Conservation (phyloP, 2,329 filamentous ascomycete genomes). For the Xylariomycetidae sp. region DNA sequence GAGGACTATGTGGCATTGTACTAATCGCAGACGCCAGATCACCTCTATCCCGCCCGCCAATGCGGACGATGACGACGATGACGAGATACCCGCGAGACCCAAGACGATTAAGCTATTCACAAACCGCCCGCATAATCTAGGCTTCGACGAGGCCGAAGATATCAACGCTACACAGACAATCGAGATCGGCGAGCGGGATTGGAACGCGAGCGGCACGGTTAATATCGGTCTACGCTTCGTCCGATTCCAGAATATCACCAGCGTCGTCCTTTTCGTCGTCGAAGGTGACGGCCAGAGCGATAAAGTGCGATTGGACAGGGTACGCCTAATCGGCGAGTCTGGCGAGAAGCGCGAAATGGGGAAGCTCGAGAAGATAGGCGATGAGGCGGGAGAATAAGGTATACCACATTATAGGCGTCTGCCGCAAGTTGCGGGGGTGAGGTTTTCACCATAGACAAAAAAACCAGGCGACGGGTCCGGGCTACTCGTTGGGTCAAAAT, state of each 20-base stretch:
- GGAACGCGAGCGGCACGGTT: conserved; percentile 74
- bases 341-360: conserved; percentile 92
- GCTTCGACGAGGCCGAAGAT: conserved; percentile 92
- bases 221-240: conserved; percentile 78
- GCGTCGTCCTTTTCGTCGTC: conserved; percentile 81
- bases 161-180: conserved; percentile 76
- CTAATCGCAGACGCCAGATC: conserved; percentile 51
- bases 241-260: conserved; percentile 94
- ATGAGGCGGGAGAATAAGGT: conserved; percentile 59
- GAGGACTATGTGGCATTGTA: conserved; percentile 4
- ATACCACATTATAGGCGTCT: conserved; percentile 4
- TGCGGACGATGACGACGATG: conserved; percentile 53
- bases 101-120: conserved; percentile 80
- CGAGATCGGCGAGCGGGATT: conserved; percentile 69
- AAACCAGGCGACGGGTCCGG: conserved; percentile 3
- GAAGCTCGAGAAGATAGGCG: conserved; percentile 90
- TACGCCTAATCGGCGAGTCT: conserved; percentile 79
- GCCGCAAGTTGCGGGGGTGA: conserved; percentile 12
- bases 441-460: neutral
- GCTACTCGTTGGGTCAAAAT: conserved; percentile 4
- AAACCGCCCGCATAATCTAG: conserved; percentile 84
- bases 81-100: conserved; percentile 75
- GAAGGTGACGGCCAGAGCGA: conserved; percentile 80
- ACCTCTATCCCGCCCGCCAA: conserved; percentile 66
- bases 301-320: conserved; percentile 75